phyloP scores from a whole-genome alignment of 352 stramenopile genomes.

The Phytophthora europaea region DNA sequence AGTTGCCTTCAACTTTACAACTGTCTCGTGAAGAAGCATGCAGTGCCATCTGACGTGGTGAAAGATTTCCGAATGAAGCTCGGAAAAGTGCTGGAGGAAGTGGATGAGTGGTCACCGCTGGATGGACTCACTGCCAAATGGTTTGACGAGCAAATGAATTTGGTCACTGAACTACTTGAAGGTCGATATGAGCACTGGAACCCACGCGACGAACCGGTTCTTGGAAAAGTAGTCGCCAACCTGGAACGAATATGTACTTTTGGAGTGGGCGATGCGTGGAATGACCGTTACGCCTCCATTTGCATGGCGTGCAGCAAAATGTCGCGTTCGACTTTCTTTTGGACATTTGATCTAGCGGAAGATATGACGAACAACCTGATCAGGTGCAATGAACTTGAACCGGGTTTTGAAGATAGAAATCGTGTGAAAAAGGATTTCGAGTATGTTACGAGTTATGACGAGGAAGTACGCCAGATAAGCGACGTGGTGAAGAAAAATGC shows the following conservation, averaged over 20 bases:
- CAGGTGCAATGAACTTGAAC: slow-evolving; percentile 7
- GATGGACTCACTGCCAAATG: neutral
- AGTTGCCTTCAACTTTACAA: slow-evolving; percentile 2
- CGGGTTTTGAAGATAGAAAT: slow-evolving; percentile 7
- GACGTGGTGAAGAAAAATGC: slow-evolving; percentile 5
- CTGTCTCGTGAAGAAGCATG: slow-evolving; percentile 1
- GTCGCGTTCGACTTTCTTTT: slow-evolving; percentile 20
- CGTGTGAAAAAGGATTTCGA: slow-evolving; percentile 7
- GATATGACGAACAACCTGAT: neutral
- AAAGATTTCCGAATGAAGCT: neutral
- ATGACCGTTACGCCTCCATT: slow-evolving; percentile 26
- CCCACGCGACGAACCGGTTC: slow-evolving; percentile 10
- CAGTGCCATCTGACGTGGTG: slow-evolving; percentile 7
- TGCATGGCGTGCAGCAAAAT: slow-evolving; percentile 23
- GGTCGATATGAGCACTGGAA: slow-evolving; percentile 13
- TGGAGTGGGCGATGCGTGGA: slow-evolving; percentile 14
- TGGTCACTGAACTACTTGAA: slow-evolving; percentile 10
- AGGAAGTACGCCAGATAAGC: slow-evolving; percentile 4
- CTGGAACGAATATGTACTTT: slow-evolving; percentile 21
- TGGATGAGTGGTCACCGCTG: slow-evolving; percentile 1
- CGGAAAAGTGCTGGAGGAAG: neutral
- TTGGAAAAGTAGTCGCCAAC: slow-evolving; percentile 10
- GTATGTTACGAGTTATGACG: slow-evolving; percentile 16
- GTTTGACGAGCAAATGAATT: slow-evolving; percentile 3
- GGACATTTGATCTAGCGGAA: slow-evolving; percentile 5